Evolutionary conservation across 352 stramenopile species (phyloP).

Genomic region (Pythium aphanidermatum): DNA sequence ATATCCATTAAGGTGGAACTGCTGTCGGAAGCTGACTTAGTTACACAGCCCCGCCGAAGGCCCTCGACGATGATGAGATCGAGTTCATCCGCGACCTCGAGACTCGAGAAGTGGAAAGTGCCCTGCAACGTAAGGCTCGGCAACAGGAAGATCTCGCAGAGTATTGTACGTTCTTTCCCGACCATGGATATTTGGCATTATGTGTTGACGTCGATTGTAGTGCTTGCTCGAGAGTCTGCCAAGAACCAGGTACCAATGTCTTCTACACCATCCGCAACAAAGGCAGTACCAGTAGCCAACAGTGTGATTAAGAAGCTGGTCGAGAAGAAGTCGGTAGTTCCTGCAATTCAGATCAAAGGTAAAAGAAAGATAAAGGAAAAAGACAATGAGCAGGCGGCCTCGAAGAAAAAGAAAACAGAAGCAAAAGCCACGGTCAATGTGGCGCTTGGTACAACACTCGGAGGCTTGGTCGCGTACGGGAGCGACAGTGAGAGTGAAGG

Average conservation of each 20-base stretch:
- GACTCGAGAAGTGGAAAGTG: constrained; percentile 35
- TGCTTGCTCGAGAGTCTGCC: constrained; percentile 46
- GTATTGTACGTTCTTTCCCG: constrained; percentile 44
- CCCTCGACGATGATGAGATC: constrained; percentile 82
- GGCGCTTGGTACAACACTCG: constrained; percentile 9
- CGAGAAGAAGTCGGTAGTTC: constrained; percentile 18
- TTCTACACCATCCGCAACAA: not conserved
- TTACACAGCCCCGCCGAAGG: constrained; percentile 65
- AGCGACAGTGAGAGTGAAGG: constrained; percentile 57
- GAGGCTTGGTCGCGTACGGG: constrained; percentile 58
- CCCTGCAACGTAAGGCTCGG: constrained; percentile 50
- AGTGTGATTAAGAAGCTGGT: constrained; percentile 19
- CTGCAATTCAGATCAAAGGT: constrained; percentile 41
- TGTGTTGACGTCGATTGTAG: constrained; percentile 17
- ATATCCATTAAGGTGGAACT: not conserved
- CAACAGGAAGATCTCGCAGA: constrained; percentile 67
- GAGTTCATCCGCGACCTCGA: constrained; percentile 76
- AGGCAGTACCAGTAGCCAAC: not conserved
- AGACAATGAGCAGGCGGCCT: constrained; percentile 16
- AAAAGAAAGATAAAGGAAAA: constrained; percentile 42
- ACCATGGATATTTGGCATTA: not conserved
- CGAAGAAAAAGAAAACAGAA: constrained; percentile 15
- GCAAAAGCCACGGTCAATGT: not conserved
- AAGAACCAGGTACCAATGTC: constrained; percentile 14
- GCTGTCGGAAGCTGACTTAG: not conserved